Evolutionary conservation across 148 eudicot species (phyloP).

Genomic region (Camellia lanceoleosa): DNA sequence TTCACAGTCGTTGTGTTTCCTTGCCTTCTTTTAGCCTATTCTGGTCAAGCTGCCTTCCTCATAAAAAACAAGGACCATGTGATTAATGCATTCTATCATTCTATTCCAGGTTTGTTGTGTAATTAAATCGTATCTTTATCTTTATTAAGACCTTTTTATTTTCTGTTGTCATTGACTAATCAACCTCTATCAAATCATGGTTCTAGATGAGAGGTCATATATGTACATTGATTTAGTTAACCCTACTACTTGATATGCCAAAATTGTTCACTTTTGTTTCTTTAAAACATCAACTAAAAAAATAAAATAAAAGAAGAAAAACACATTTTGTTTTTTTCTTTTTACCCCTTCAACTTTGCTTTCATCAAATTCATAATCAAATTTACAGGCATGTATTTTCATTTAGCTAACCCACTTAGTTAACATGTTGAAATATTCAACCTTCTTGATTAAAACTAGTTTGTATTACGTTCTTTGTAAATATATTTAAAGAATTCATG

Average conservation of each 20-base stretch:
- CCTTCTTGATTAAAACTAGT: not conserved
- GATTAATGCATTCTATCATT: conserved; percentile 80
- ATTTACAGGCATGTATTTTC: not conserved
- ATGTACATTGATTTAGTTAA: not conserved
- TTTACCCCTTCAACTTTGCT: not conserved
- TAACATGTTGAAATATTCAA: not conserved
- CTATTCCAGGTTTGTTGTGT: conserved; percentile 73
- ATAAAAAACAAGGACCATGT: conserved; percentile 69
- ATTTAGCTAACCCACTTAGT: not conserved
- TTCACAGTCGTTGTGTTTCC: conserved; percentile 88
- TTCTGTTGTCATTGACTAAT: not conserved
- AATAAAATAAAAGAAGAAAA: too few relatives aligned
- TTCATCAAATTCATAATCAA: not conserved
- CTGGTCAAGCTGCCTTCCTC: conserved; percentile 97
- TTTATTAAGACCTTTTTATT: too few relatives aligned
- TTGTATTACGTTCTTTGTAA: not conserved
- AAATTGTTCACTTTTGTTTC: not conserved
- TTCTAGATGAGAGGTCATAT: not conserved
- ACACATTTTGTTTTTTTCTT: too few relatives aligned
- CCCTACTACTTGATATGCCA: not conserved
- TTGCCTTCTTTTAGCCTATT: conserved; percentile 91
- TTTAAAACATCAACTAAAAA: not conserved
- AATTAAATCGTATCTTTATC: not conserved
- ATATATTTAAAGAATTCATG: not conserved
- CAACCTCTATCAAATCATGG: not conserved